Evolutionary conservation across 306 rosid species (phyloP), one percentile per base, ranked within the genome.

Genomic region (Ceratonia siliqua): DNA sequence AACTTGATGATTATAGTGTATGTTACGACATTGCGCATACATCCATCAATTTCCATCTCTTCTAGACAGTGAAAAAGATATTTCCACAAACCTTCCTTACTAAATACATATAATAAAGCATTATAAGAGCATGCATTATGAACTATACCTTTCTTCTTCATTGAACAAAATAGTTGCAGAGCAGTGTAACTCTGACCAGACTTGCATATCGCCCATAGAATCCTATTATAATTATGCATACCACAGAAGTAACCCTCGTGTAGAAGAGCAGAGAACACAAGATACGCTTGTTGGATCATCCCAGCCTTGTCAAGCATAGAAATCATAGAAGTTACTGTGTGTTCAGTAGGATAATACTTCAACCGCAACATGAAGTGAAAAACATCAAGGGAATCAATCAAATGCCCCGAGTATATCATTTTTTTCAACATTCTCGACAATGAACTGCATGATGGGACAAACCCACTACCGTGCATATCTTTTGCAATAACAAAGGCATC

Each of bases 151-250:
- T 73, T 85, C 76, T 64, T 85, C 79, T 85, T 82, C 84, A 79
- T 77, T 77, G 63, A 73, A 78, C 50, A 68, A 59, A 81, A 70
- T 27, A 85, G 65, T 75, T 49, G 62, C 62, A 85, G 68, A 68
- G 89, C 86, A 12, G 64, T 41, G 59, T 36, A 58, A 36, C 82
- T 76, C 66, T 76, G 67, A 33, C 76, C 81, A 35, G 82, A 62
- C 50, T 76, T 82, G 35, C 89, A 82, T 59, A 82, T 32, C 56
- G 78, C 84, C 86, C 89, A 85, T 0, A 85, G 73, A 49, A 85
- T 42, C 9, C 73, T 75, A 46, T 85, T 79, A 22, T 73, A 76
- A 42, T 80, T 56, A 73, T 85, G 75, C 10, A 64, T 65, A 49
- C 78, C 69, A 36, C 54, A 72, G 61, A 55, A 15, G 28, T 49